These are phyloP conservation scores for Cenchrus fungigraminus DNA, from an alignment of 176 grass and related monocot species.

Conservation along the genomic window DNA sequence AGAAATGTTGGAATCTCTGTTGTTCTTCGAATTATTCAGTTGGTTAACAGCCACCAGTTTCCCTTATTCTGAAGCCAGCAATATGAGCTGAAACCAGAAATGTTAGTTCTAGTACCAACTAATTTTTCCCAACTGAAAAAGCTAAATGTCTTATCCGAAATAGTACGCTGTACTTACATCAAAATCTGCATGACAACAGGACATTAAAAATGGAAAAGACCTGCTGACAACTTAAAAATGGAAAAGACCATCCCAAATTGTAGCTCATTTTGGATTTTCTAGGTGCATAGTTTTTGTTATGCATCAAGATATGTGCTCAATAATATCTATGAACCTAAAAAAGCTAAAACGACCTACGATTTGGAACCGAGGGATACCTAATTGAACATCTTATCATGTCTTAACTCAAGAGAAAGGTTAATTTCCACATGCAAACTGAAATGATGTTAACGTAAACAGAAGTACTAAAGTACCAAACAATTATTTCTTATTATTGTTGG, in stretches of 20 bases:
- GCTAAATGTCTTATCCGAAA: not conserved
- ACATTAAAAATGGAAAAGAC: not conserved
- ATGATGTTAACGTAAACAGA: too few species aligned
- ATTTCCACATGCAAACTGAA: slow-evolving; percentile 14
- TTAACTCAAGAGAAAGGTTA: not conserved
- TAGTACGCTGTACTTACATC: not conserved
- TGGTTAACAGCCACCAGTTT: not conserved
- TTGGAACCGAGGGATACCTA: not conserved
- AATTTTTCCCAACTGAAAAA: slow-evolving; percentile 4
- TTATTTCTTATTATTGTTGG: not conserved
- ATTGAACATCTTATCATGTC: not conserved
- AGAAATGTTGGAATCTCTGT: not conserved
- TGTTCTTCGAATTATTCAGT: not conserved
- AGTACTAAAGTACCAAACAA: not conserved
- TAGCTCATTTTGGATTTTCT: too few species aligned
- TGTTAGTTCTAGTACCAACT: slow-evolving; percentile 18
- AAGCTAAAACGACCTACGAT: too few species aligned
- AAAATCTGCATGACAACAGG: not conserved
- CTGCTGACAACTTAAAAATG: not conserved
- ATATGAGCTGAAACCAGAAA: not conserved
- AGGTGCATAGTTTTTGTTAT: too few species aligned
- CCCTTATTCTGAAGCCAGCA: not conserved
- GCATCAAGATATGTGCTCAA: too few species aligned
- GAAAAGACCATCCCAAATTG: not conserved
- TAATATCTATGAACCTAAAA: too few species aligned